phyloP scores from a whole-genome alignment of 116 monocot species.

The Zostera marina region DNA sequence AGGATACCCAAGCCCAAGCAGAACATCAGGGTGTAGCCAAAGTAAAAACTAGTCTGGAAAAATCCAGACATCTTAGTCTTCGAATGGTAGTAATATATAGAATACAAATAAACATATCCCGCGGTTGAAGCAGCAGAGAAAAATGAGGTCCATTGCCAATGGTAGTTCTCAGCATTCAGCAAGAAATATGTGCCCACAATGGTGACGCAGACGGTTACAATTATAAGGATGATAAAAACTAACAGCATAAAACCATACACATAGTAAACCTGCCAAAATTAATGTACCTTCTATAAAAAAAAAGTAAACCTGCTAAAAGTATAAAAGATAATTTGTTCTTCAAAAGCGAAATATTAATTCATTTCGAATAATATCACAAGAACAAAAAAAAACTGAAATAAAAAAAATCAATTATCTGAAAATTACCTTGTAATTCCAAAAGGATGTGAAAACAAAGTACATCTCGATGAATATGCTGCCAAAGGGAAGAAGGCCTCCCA shows the following conservation, averaged over 20 bases:
- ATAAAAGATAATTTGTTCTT: neutral
- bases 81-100: slow-evolving; percentile 46
- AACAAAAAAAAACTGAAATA: neutral
- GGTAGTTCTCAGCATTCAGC: slow-evolving; percentile 80
- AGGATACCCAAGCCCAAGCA: slow-evolving; percentile 60
- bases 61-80: slow-evolving; percentile 89
- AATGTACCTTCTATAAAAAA: too few relatives aligned
- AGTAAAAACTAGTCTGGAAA: slow-evolving; percentile 75
- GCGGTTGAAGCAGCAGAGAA: slow-evolving; percentile 77
- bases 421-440: slow-evolving; percentile 66
- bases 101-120: slow-evolving; percentile 55
- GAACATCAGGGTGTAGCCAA: slow-evolving; percentile 71
- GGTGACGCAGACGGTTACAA: slow-evolving; percentile 76
- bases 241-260: slow-evolving; percentile 91
- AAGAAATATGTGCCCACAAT: slow-evolving; percentile 91
- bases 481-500: slow-evolving; percentile 92
- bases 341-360: too few relatives aligned
- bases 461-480: slow-evolving; percentile 95
- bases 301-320: slow-evolving; percentile 61
- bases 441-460: slow-evolving; percentile 95
- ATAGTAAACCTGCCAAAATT: slow-evolving; percentile 80
- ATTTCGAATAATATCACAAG: neutral
- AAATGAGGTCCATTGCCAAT: slow-evolving; percentile 94
- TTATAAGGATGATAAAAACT: slow-evolving; percentile 74
- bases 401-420: too few relatives aligned